Evolutionary conservation across 2,329 filamentous ascomycete species (phyloP), one percentile per base, ranked within the genome.

Genomic region (Alternaria solani): DNA sequence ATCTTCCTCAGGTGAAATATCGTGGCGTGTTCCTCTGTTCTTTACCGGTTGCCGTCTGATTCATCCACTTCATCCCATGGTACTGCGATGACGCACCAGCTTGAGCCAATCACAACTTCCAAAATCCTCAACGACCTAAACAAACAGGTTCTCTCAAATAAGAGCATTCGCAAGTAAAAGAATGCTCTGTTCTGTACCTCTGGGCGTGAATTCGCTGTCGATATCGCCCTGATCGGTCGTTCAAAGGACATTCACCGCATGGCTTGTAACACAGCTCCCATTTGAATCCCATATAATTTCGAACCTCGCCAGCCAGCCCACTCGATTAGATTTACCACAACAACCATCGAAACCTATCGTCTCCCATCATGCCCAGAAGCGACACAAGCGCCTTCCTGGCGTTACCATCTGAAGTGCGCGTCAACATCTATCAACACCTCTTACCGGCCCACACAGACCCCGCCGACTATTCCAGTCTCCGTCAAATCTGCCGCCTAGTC

Each of bases 371-470:
- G 30, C 12, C 18, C 30, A 18, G 7, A 39, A 39, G 8, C 1
- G 4, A 18, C 18, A 34, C 46, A 11, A 36, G 4, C n/a, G n/a
- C 28, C 28, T 38, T 55, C n/a, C 32, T 55, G 4, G 20, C 12
- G 7, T 2, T 55, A 5, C 42, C 52, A 16, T 23, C 52, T 7
- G 52, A 55, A n/a, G 1, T 39, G 1, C 42, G 52, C n/a, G 7
- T 55, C n/a, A 11, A 55, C 16, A 39, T 47, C 43, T 55, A 55
- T 25, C 18, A 28, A 5, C 16, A 55, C 32, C 14, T 55, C 30
- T 38, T 32, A 18, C 32, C 42, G 3, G 25, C 12, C 4, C 3
- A 9, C 32, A 47, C 25, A n/a, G 12, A 30, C 6, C 5, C 25
- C 7, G 8, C 30, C 20, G 14, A 38, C 1, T 47, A 47, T 18